Conservation (phyloP, 2,329 filamentous ascomycete species). For the Fusarium phyllophilum region DNA sequence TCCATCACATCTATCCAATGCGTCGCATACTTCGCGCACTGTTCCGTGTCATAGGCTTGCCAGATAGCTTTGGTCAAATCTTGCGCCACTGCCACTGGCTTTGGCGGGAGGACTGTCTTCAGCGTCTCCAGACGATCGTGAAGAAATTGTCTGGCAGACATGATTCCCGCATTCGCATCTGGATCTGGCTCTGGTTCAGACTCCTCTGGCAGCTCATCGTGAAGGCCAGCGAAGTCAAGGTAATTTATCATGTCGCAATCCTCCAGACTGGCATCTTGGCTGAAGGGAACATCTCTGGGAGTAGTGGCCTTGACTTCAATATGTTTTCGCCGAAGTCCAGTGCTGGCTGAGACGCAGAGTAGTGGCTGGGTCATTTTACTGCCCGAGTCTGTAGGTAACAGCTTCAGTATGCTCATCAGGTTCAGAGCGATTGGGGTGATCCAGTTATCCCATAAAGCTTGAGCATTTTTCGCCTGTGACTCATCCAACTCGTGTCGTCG, state of each 20-base stretch:
- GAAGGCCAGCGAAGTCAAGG: background rate
- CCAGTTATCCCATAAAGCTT: background rate
- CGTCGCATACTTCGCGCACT: background rate
- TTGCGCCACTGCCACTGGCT: background rate
- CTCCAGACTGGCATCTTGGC: background rate
- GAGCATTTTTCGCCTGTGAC: background rate
- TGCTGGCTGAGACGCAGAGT: background rate
- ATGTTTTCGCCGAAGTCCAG: background rate
- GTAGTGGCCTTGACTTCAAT: background rate
- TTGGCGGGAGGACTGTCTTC: background rate
- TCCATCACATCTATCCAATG: conserved; percentile 4
- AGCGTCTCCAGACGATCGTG: background rate
- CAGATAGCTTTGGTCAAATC: background rate
- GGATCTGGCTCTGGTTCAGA: background rate
- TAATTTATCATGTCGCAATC: background rate
- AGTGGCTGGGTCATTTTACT: background rate
- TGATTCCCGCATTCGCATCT: background rate
- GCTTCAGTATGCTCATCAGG: background rate
- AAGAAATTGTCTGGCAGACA: background rate
- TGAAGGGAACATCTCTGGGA: background rate
- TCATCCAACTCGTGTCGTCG: background rate
- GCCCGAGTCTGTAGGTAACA: background rate
- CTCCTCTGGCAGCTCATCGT: background rate
- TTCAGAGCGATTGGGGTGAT: background rate
- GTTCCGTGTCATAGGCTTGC: background rate